Evolutionary conservation across 1,139 yeast species (phyloP).

Genomic region (Diutina scorzettiae): DNA sequence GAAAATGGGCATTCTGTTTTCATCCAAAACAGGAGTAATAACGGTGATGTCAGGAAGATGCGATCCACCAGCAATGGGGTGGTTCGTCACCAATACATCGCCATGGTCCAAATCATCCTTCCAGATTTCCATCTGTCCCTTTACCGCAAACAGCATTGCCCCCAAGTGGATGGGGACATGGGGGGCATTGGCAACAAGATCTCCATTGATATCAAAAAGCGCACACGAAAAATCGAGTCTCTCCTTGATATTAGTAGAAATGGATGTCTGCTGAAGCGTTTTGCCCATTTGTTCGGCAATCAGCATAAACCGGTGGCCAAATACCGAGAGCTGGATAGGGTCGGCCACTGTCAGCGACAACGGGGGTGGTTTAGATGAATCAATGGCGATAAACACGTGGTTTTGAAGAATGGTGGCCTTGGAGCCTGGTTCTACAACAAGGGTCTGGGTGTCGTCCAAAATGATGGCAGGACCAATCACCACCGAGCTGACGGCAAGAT

Average conservation of each 20-base stretch:
- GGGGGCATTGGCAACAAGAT: constrained; percentile 76
- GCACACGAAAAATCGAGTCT: constrained; percentile 81
- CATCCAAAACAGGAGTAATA: constrained; percentile 19
- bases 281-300: constrained; percentile 87
- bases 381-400: constrained; percentile 37
- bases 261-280: constrained; percentile 67
- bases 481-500: constrained; percentile 38
- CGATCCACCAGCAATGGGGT: constrained; percentile 73
- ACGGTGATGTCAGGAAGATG: constrained; percentile 76
- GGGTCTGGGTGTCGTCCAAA: constrained; percentile 80
- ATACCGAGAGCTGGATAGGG: constrained; percentile 64
- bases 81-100: constrained; percentile 68
- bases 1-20: constrained; percentile 47
- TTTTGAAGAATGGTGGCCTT: constrained; percentile 50
- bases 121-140: constrained; percentile 56
- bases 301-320: constrained; percentile 78
- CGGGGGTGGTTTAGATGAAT: constrained; percentile 8
- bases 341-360: constrained; percentile 18
- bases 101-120: constrained; percentile 48
- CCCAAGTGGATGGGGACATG: constrained; percentile 84
- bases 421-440: constrained; percentile 62
- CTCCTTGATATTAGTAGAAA: constrained; percentile 79
- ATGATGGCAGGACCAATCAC: constrained; percentile 73
- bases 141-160: constrained; percentile 78
- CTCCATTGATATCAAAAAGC: constrained; percentile 62